Evolutionary conservation across 345 rosid species (phyloP), one percentile per base, ranked within the genome.

Genomic region (Stellera chamaejasme): DNA sequence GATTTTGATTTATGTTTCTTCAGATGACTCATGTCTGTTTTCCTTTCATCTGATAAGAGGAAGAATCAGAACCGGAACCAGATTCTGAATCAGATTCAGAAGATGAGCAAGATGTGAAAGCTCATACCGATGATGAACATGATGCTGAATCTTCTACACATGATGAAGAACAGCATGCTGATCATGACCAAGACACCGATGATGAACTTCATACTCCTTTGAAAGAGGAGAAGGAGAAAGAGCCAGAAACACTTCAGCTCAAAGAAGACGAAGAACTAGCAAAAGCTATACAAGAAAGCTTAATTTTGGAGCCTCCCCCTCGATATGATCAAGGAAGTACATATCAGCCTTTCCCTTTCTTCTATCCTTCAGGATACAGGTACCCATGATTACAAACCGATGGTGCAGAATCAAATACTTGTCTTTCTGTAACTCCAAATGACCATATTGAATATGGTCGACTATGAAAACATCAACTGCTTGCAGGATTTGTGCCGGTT

Each of bases 201-300:
- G 81, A 79, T 60, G 87, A 82, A 55, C 55, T 4, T 3, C 63
- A 48, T 66, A 50, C 48, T 12, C 60, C 47, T 54, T 60, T 77
- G 45, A 60, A 60, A 58, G 11, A 1, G 43, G 67, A 73, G 55
- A 77, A 71, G 41, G 67, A 71, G 49, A 74, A 73, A 54, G 62
- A 27, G 9, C 63, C 26, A 42, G 51, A 67, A 10, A 72, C 63
- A 66, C 67, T 85, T 70, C 96, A 87, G 53, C n/a, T 85, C 48
- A 95, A 90, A 70, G 97, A 94, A 71, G 99, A 90, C 53, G 97
- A 85, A 69, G 76, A 65, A 63, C 85, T 94, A 2, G 97, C 99
- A 19, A 83, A 64, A 77, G 97, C 96, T 66, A 45, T 94, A 62
- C 95, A 94, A 77, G 90, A 87, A 66, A 94, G 97, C 66, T 63